Conservation (phyloP, 345 rosid species). For the Carallia pectinifolia region DNA sequence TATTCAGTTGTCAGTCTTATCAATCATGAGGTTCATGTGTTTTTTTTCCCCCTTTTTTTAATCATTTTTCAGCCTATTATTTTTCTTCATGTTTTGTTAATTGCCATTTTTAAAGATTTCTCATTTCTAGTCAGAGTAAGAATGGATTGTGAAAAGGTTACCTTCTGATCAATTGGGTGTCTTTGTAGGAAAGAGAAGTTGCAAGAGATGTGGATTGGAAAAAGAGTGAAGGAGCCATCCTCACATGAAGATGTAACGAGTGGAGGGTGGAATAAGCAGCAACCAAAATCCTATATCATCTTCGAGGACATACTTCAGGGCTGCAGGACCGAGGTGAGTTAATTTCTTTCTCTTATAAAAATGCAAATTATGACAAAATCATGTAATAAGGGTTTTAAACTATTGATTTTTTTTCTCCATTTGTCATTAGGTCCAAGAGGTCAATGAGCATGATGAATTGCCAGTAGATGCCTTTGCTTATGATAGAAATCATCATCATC, state of each 20-base stretch:
- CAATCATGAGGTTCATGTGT: not conserved
- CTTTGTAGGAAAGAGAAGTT: constrained; percentile 27
- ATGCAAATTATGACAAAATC: not conserved
- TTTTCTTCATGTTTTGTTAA: too few relatives aligned
- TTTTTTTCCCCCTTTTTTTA: not conserved
- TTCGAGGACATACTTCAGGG: constrained; percentile 46
- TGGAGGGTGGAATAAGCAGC: constrained; percentile 15
- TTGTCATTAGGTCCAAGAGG: constrained; percentile 13
- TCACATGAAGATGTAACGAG: constrained; percentile 13
- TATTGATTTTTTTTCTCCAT: not conserved
- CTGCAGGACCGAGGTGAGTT: constrained; percentile 20
- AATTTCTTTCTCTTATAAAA: not conserved
- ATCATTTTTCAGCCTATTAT: not conserved
- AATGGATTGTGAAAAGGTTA: not conserved
- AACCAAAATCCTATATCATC: constrained; percentile 40
- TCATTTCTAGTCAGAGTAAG: not conserved
- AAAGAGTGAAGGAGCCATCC: constrained; percentile 11
- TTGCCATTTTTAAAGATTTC: too few relatives aligned
- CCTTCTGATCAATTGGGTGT: not conserved
- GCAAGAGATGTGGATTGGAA: constrained; percentile 18
- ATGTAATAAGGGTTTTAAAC: not conserved
- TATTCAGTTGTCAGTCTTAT: too few relatives aligned
- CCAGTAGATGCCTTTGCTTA: not conserved
- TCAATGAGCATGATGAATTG: not conserved
- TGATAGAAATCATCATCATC: not conserved